Base-by-base conservation (phyloP, 306 rosid species). In the Medicago ruthenica region DNA sequence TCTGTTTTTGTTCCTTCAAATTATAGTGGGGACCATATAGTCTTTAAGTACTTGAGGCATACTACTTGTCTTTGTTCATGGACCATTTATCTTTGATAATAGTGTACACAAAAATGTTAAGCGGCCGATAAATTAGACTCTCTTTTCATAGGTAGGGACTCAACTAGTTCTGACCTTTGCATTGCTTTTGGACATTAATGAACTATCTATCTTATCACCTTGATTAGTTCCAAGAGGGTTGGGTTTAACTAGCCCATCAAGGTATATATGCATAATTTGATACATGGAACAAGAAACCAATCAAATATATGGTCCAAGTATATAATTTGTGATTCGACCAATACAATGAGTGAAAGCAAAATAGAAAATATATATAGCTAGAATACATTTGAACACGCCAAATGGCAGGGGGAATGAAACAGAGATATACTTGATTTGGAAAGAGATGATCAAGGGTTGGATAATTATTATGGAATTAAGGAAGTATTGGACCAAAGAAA, bases 51-150 rank as follows among this genome's bases (percentile, higher is more conserved):
- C 80, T 20, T 77, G 80, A 80, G 48, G 45, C 53, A 73, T 74
- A 63, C 44, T 74, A 63, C 51, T 74, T 70, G 81, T 85, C 79
- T 53, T 74, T 70, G 70, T 78, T 57, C n/a, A 55, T 74, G 85
- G 79, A 84, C 78, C 83, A 81, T 81, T 77, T 75, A 70, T 70
- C 74, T 70, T 78, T 70, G 82, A 67, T 74, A 65, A 34, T 24
- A 70, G 81, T 81, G 85, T 44, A 64, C 53, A 42, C 75, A 67
- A 61, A 65, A 75, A 70, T 81, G 76, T 68, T 55, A 69, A 78
- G 78, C 77, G 75, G 83, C 72, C 80, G 83, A 67, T 76, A 60
- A 60, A 27, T 81, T 81, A 77, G 85, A 81, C 88, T 78, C 75
- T 81, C 24, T 48, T 73, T 57, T 62, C 75, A 77, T 73, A 14